Evolutionary conservation across 2,329 filamentous ascomycete genomes (phyloP).

Genomic region (Claviceps pusilla): DNA sequence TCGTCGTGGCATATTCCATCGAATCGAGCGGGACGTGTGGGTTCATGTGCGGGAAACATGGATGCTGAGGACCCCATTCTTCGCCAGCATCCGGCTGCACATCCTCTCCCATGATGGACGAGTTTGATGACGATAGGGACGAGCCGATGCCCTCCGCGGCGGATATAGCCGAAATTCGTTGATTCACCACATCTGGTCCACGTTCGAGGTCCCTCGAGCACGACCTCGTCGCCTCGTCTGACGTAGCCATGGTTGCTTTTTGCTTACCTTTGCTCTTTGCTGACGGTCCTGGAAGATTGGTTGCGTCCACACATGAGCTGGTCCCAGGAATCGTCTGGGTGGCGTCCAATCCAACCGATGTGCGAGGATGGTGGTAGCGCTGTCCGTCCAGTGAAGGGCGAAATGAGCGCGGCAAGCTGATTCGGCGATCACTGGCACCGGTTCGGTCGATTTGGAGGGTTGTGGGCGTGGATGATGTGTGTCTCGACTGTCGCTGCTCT

Average conservation of each 20-base stretch:
- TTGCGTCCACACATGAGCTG: neutral
- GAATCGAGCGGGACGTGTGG: slow-evolving; percentile 73
- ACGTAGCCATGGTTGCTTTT: slow-evolving; percentile 30
- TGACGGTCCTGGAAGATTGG: neutral
- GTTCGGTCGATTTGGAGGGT: slow-evolving; percentile 36
- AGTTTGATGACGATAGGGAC: slow-evolving; percentile 39
- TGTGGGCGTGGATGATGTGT: slow-evolving; percentile 27
- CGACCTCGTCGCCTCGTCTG: slow-evolving; percentile 20
- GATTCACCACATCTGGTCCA: slow-evolving; percentile 31
- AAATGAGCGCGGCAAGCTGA: slow-evolving; percentile 39
- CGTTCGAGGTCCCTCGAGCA: slow-evolving; percentile 41
- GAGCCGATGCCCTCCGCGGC: slow-evolving; percentile 38
- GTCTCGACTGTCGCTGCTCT: slow-evolving; percentile 33
- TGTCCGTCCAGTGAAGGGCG: slow-evolving; percentile 40
- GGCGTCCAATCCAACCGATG: neutral
- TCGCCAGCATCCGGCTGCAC: slow-evolving; percentile 54
- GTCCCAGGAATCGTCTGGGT: neutral
- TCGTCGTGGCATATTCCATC: slow-evolving; percentile 58
- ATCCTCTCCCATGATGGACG: slow-evolving; percentile 48
- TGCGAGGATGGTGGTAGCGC: slow-evolving; percentile 20
- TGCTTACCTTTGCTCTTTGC: slow-evolving; percentile 34
- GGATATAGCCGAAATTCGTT: slow-evolving; percentile 33
- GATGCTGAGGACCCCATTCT: slow-evolving; percentile 85
- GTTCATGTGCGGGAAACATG: slow-evolving; percentile 87
- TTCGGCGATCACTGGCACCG: slow-evolving; percentile 30